Evolutionary conservation across 2,329 filamentous ascomycete species (phyloP).

Genomic region (Diaporthe sp.): DNA sequence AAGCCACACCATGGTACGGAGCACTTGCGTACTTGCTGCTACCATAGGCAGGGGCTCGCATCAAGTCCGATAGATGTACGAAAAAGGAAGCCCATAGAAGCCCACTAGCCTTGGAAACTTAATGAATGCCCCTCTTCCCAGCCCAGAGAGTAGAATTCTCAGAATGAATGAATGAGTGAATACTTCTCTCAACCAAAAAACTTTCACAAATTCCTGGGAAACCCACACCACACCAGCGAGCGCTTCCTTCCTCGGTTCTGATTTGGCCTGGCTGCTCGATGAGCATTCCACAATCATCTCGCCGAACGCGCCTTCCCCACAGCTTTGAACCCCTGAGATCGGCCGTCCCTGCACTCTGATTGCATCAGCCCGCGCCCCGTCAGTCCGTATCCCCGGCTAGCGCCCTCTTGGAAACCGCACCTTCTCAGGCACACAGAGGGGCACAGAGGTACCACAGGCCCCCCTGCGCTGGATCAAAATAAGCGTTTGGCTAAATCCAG

Average conservation of each 20-base stretch:
- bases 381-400: slow-evolving; percentile 18
- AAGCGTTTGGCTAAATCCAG: slow-evolving; percentile 38
- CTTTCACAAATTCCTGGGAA: background rate
- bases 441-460: slow-evolving; percentile 18
- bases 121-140: slow-evolving; percentile 4
- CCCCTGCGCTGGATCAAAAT: slow-evolving; percentile 28
- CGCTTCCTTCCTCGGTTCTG: slow-evolving; percentile 6
- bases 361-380: slow-evolving; percentile 32
- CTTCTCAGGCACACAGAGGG: slow-evolving; percentile 32
- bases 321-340: slow-evolving; percentile 37
- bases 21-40: slow-evolving; percentile 19
- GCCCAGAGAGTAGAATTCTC: background rate
- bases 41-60: slow-evolving; percentile 23
- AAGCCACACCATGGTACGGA: slow-evolving; percentile 26
- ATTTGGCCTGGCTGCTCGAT: slow-evolving; percentile 23
- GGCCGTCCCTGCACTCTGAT: slow-evolving; percentile 35
- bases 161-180: background rate
- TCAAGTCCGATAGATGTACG: slow-evolving; percentile 15
- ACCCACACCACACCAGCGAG: background rate
- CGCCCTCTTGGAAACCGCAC: slow-evolving; percentile 31
- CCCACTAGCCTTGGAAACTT: background rate
- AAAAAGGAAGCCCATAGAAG: background rate
- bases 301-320: slow-evolving; percentile 28
- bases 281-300: slow-evolving; percentile 38
- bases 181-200: background rate